Percentiles rank a stretch among this genome's conserved stretches.
Evolutionary conservation across 805 yeast genomes (phyloP).

Genomic region (Candida dajiaensis): DNA sequence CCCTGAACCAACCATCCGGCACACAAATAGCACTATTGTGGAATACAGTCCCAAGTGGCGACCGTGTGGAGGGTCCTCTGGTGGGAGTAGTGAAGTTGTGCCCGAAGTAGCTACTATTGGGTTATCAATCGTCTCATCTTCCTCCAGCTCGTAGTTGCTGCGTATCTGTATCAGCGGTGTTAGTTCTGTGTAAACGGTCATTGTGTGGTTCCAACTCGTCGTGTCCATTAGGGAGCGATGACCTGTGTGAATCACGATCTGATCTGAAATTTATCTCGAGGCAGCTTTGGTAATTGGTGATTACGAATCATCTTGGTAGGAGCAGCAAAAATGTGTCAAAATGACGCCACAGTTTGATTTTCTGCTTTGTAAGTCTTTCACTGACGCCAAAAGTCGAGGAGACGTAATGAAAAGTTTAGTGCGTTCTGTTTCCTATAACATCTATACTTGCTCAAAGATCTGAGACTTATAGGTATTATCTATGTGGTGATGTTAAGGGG

Average conservation of each 20-base stretch:
- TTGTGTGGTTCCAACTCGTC: background rate
- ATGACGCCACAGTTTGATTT: background rate
- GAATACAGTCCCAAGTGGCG: slow-evolving; percentile 64
- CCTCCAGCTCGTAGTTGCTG: slow-evolving; percentile 7
- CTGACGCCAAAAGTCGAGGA: too few species aligned
- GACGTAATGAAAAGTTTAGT: too few species aligned
- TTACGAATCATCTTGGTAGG: background rate
- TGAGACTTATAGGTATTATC: too few species aligned
- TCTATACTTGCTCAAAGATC: too few species aligned
- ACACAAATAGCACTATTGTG: slow-evolving; percentile 53
- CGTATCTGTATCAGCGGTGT: background rate
- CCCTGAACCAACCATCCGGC: slow-evolving; percentile 70
- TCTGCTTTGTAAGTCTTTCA: too few species aligned
- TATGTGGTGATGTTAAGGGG: too few species aligned
- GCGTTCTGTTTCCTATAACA: too few species aligned
- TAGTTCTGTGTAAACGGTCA: background rate
- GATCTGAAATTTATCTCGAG: background rate
- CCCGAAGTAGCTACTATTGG: slow-evolving; percentile 3
- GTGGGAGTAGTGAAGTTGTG: slow-evolving; percentile 3
- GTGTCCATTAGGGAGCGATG: background rate
- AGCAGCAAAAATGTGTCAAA: background rate
- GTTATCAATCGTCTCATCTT: slow-evolving; percentile 10
- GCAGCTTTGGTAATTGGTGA: too few species aligned
- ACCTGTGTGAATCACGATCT: background rate
- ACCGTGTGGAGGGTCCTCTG: slow-evolving; percentile 48